Evolutionary conservation across 805 yeast species (phyloP).

Genomic region (Saccharomycopsis fermentans): DNA sequence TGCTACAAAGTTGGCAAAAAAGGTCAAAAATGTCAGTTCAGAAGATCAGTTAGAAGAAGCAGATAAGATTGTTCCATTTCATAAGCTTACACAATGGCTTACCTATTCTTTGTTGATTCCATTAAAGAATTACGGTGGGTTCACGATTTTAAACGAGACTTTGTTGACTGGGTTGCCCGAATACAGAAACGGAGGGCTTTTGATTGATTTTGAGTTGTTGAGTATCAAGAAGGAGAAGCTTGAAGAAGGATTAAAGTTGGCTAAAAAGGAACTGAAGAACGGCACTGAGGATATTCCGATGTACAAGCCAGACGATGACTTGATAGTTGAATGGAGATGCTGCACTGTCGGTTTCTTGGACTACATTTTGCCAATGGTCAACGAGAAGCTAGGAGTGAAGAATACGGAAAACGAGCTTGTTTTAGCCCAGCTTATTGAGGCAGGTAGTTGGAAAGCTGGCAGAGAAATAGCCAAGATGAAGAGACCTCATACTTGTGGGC

Average conservation of each 20-base stretch:
- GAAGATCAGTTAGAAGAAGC: conserved; percentile 23
- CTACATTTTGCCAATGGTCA: conserved; percentile 40
- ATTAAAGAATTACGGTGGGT: conserved; percentile 34
- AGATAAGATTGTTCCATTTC: conserved; percentile 46
- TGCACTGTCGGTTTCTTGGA: conserved; percentile 49
- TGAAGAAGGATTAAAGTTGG: conserved; percentile 29
- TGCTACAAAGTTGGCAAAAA: conserved; percentile 24
- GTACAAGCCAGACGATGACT: conserved; percentile 45
- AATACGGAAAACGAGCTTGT: conserved; percentile 25
- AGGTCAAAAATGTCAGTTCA: conserved; percentile 20
- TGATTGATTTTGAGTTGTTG: conserved; percentile 46
- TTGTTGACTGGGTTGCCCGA: conserved; percentile 50
- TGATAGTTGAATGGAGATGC: conserved; percentile 61
- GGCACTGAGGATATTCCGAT: conserved; percentile 32
- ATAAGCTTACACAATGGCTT: conserved; percentile 58
- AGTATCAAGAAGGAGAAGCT: conserved; percentile 34
- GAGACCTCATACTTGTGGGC: conserved; percentile 43
- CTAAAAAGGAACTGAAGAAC: conserved; percentile 19
- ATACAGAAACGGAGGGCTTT: conserved; percentile 55
- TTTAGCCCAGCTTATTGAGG: conserved; percentile 54
- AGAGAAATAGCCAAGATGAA: conserved; percentile 44
- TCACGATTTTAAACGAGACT: conserved; percentile 29
- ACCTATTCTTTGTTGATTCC: conserved; percentile 52
- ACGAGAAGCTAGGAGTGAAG: conserved; percentile 31
- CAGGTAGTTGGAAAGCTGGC: conserved; percentile 63